phyloP scores from a whole-genome alignment of 2,329 filamentous ascomycete species.

The Alternaria incomplexa region DNA sequence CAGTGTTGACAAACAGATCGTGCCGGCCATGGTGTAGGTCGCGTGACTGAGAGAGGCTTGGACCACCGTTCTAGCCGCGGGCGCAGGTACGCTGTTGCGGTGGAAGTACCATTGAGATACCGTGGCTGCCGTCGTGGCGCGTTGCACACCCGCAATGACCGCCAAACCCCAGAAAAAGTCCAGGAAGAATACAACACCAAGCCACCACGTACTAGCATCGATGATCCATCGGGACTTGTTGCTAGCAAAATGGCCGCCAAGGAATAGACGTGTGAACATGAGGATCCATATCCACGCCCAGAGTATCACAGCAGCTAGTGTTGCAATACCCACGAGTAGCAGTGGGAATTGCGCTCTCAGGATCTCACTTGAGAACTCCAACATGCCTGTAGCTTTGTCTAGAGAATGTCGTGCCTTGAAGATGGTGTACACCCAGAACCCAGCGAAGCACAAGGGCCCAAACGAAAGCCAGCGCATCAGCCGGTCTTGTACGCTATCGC shows the following conservation, averaged over 20 bases:
- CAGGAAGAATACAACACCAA: constrained; percentile 88
- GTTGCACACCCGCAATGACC: constrained; percentile 85
- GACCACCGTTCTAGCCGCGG: constrained; percentile 81
- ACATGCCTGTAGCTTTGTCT: constrained; percentile 80
- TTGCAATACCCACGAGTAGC: constrained; percentile 80
- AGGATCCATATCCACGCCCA: constrained; percentile 97
- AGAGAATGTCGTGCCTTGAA: constrained; percentile 81
- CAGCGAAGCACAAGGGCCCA: constrained; percentile 73
- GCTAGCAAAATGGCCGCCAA: constrained; percentile 80
- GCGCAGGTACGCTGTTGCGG: constrained; percentile 78
- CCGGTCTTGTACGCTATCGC: constrained; percentile 81
- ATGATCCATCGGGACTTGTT: constrained; percentile 72
- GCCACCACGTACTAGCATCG: constrained; percentile 89
- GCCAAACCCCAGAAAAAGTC: constrained; percentile 96
- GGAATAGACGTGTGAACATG: constrained; percentile 95
- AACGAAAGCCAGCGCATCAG: constrained; percentile 88
- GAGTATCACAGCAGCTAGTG: constrained; percentile 74
- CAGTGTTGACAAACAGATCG: constrained; percentile 86
- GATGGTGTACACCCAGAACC: constrained; percentile 84
- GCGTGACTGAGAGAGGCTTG: constrained; percentile 82
- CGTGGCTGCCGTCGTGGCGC: constrained; percentile 89
- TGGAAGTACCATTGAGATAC: constrained; percentile 99
- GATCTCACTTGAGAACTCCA: constrained; percentile 91
- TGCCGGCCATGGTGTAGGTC: constrained; percentile 85
- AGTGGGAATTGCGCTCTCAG: constrained; percentile 83